phyloP scores from a whole-genome alignment of 2,329 filamentous ascomycete genomes.

The Amylocarpus encephaloides region DNA sequence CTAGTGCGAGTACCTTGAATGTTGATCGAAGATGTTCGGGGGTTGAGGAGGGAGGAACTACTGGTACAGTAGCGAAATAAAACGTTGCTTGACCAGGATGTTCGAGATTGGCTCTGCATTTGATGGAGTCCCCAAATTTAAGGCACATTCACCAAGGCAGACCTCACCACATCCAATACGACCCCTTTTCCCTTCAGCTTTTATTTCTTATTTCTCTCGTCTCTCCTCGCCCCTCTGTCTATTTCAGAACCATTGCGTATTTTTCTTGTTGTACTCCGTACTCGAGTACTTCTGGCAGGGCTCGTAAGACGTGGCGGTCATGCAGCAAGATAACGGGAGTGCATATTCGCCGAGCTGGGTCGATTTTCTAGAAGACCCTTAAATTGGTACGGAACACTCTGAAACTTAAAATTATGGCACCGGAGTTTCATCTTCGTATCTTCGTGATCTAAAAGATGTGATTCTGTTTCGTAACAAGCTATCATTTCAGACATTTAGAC shows the following conservation, averaged over 20 bases:
- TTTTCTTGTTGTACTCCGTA: no score
- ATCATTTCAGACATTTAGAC: no score
- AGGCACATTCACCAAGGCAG: background rate
- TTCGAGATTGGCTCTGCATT: conserved; percentile 5
- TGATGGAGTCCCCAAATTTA: conserved; percentile 2
- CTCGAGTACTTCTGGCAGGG: background rate
- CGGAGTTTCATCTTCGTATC: no score
- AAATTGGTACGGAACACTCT: background rate
- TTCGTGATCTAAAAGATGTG: no score
- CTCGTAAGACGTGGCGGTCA: background rate
- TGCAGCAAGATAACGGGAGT: background rate
- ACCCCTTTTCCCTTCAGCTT: no score
- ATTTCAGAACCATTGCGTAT: no score
- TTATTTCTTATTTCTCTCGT: no score
- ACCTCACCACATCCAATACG: no score
- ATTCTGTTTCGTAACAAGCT: no score
- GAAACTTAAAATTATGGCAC: no score
- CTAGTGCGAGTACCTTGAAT: conserved; percentile 12
- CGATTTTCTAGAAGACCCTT: background rate
- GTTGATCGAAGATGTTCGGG: conserved; percentile 5
- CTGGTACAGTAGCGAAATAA: conserved; percentile 8
- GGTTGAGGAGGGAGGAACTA: conserved; percentile 5
- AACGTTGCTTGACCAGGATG: conserved; percentile 9
- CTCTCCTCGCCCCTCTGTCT: no score
- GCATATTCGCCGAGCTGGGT: no score